Evolutionary conservation across 176 grass and related monocot species (phyloP).

Genomic region (Ampelocalamus luodianensis): DNA sequence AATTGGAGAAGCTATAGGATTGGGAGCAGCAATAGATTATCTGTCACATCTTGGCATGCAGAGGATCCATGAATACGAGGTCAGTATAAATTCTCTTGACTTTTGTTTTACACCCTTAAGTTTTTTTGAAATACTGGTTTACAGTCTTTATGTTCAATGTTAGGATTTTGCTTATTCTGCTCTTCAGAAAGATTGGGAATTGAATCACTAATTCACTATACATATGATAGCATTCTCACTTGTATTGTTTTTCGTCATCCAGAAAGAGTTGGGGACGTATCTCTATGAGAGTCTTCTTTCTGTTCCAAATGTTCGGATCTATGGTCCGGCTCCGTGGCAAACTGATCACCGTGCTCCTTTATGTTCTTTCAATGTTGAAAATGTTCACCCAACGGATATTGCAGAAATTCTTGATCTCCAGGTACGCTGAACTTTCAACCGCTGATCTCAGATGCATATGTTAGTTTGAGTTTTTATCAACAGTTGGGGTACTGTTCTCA

Average conservation of each 20-base stretch:
- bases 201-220: conserved; percentile 14
- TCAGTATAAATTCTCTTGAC: conserved; percentile 31
- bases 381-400: conserved; percentile 94
- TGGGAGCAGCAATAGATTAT: conserved; percentile 90
- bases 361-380: conserved; percentile 90
- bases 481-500: not conserved
- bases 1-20: conserved; percentile 87
- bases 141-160: not conserved
- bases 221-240: conserved; percentile 30
- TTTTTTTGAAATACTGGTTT: conserved; percentile 17
- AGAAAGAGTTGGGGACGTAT: conserved; percentile 66
- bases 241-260: conserved; percentile 22
- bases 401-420: conserved; percentile 84
- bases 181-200: conserved; percentile 6
- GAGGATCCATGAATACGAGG: conserved; percentile 88
- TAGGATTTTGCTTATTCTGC: conserved; percentile 21
- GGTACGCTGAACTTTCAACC: conserved; percentile 53
- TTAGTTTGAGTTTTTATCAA: conserved; percentile 10
- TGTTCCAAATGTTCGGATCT: conserved; percentile 73
- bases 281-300: conserved; percentile 67
- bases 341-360: conserved; percentile 60
- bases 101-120: conserved; percentile 1
- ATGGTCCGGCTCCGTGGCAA: conserved; percentile 72
- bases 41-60: conserved; percentile 75
- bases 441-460: conserved; percentile 13